Conservation (phyloP, 1,284 basidiomycete species). For the Fomitiporia mediterranea region DNA sequence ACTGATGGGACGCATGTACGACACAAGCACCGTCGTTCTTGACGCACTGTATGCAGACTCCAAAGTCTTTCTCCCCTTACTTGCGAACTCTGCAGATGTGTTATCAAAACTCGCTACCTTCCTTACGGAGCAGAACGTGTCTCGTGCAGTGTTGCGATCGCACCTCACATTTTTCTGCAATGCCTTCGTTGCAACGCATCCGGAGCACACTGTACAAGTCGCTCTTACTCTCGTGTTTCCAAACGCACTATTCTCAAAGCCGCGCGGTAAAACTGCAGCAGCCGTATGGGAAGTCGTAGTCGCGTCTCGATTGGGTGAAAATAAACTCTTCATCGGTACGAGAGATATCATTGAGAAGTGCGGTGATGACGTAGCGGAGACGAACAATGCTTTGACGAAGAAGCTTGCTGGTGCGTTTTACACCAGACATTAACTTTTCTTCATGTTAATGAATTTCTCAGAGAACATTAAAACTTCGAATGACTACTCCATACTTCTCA, state of each 20-base stretch:
- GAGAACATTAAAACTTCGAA: slow-evolving; percentile 58
- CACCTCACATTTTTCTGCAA: slow-evolving; percentile 36
- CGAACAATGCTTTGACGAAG: slow-evolving; percentile 49
- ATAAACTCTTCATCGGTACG: slow-evolving; percentile 20
- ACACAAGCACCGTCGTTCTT: slow-evolving; percentile 57
- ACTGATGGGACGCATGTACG: slow-evolving; percentile 60
- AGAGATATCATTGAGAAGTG: slow-evolving; percentile 28
- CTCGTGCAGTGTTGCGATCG: slow-evolving; percentile 27
- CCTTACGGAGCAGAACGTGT: slow-evolving; percentile 28
- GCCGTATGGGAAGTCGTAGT: slow-evolving; percentile 61
- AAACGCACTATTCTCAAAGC: slow-evolving; percentile 67
- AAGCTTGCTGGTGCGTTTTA: slow-evolving; percentile 60
- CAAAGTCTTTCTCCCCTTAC: slow-evolving; percentile 40
- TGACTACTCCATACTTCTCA: slow-evolving; percentile 36
- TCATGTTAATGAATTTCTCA: slow-evolving; percentile 26
- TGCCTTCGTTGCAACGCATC: slow-evolving; percentile 27
- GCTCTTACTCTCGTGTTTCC: slow-evolving; percentile 68
- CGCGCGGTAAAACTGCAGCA: slow-evolving; percentile 57
- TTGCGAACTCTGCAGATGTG: slow-evolving; percentile 40
- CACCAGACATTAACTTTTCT: not conserved
- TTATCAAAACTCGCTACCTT: slow-evolving; percentile 45
- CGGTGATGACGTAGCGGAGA: slow-evolving; percentile 42
- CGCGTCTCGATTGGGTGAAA: slow-evolving; percentile 32
- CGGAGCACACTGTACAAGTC: slow-evolving; percentile 38
- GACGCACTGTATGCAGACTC: slow-evolving; percentile 59